Evolutionary conservation across 768 basidiomycete genomes (phyloP).

Genomic region (Lenzites betulinus): DNA sequence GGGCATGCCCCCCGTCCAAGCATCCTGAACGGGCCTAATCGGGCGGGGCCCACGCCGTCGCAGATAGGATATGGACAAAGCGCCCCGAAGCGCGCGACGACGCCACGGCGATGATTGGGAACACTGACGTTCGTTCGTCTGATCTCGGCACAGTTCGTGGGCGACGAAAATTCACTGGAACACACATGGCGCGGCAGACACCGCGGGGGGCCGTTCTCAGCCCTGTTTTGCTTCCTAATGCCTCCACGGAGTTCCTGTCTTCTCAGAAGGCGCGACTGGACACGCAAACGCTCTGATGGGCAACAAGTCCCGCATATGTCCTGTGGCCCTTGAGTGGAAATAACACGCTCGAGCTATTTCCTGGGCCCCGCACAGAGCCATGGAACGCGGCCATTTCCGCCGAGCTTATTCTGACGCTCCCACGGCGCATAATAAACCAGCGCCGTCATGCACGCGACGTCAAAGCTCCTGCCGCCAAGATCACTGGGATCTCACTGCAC

Average conservation of each 20-base stretch:
- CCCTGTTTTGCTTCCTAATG: conserved; percentile 19
- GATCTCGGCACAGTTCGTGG: conserved; percentile 16
- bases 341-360: background rate
- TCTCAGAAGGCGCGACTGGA: conserved; percentile 2
- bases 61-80: background rate
- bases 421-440: conserved; percentile 2
- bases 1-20: conserved; percentile 6
- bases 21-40: background rate
- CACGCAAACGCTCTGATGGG: conserved; percentile 5
- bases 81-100: background rate
- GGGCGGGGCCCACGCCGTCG: background rate
- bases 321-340: conserved; percentile 7
- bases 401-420: conserved; percentile 5
- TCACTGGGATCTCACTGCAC: background rate
- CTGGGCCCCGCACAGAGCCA: background rate
- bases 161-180: background rate
- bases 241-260: conserved; percentile 10
- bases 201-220: conserved; percentile 5
- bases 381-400: conserved; percentile 8
- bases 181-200: conserved; percentile 14
- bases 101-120: conserved; percentile 21
- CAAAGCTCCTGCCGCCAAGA: background rate
- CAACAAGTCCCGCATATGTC: conserved; percentile 7
- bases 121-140: conserved; percentile 13
- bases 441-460: background rate